phyloP scores from a whole-genome alignment of 202 grass and related monocot genomes.

The Schoenoplectus tabernaemontani region DNA sequence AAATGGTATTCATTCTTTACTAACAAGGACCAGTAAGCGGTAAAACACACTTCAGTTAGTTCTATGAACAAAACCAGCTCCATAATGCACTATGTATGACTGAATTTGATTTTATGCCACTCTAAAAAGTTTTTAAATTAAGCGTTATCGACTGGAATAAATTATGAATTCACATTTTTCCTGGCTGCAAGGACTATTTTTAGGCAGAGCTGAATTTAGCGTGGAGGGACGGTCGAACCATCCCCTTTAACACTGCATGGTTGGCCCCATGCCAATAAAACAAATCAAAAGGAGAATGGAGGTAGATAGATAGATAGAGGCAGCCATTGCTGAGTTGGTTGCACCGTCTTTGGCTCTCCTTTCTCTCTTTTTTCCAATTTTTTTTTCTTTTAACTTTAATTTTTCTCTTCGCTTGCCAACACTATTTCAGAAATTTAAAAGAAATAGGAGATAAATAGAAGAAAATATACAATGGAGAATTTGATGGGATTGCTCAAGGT shows the following conservation, averaged over 20 bases:
- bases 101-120: background rate
- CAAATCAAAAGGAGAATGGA: constrained; percentile 13
- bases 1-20: background rate
- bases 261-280: background rate
- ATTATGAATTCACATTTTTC: background rate
- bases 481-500: constrained; percentile 56
- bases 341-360: constrained; percentile 6
- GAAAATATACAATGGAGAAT: constrained; percentile 42
- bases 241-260: constrained; percentile 3
- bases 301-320: constrained; percentile 10
- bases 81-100: background rate
- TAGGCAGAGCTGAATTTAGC: constrained; percentile 11
- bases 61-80: background rate
- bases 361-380: background rate
- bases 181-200: background rate
- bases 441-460: background rate
- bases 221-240: background rate
- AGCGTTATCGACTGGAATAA: background rate
- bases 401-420: background rate
- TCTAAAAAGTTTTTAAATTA: background rate
- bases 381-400: background rate
- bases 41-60: background rate
- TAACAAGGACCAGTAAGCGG: background rate
- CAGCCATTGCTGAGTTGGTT: constrained; percentile 12
- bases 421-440: background rate